Evolutionary conservation across 2,329 filamentous ascomycete species (phyloP), one percentile per base, ranked within the genome.

Genomic region (Pseudogymnoascus verrucosus): DNA sequence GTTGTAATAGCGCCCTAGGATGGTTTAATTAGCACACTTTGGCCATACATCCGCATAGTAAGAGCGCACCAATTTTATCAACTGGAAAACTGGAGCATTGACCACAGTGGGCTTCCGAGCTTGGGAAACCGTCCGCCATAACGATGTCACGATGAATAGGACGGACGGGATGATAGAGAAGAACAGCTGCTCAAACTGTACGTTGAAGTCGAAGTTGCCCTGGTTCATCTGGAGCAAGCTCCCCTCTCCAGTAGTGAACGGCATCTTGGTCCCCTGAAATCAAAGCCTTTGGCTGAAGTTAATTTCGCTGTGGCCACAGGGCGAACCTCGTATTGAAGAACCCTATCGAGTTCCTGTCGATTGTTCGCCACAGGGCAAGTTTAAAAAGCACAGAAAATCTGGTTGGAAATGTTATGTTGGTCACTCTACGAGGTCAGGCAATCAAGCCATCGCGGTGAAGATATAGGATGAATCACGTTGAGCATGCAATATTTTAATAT

Each of bases 161-260:
- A 65, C 61, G 7, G 69, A 70, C 1, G 71, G 72, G 21, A 75
- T 63, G 8, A 75, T 69, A 1, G 71, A 72, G 65, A 74, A 72
- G 63, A 74, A 74, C 14, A 74, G 59, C 63, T 76, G 61, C 65
- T 74, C 72, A 61, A 74, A 74, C 60, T 71, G 68, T 26, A 74
- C 11, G 42, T 68, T 74, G 61, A 74, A 74, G 63, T 74, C 71
- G 26, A 67, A 67, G 28, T 62, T 67, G 59, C 71, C 69, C 8
- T 70, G 68, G 60, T 75, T 70, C 19, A 74, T 62, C n/a, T 69
- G 68, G 64, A 74, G 66, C 0, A 76, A 64, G 16, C 71, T 44
- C 12, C 62, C 63, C 26, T 64, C 61, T 42, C 65, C 66, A 21
- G 28, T 63, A n/a, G 51, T 62, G 60, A 69, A 68, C 14, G 66